Base-by-base conservation (phyloP, 371 early-diverging fungal genomes). In the Mortierella sp. region DNA sequence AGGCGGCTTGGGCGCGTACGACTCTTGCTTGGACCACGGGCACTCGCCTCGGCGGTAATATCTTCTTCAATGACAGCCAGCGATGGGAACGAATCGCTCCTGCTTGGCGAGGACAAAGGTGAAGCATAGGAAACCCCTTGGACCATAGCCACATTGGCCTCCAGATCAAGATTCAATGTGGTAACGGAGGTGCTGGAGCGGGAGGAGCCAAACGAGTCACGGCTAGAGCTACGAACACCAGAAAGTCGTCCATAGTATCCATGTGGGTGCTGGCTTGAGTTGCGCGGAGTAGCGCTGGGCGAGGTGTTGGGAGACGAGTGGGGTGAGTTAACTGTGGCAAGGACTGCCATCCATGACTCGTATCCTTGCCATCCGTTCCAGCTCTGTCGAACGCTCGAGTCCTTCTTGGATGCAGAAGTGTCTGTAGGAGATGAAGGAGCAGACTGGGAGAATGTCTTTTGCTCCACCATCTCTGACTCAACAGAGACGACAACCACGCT, bases 361-460 rank as follows among this genome's bases (percentile, higher is more conserved):
- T 79, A 79, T 29, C 80, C 80, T n/a, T 79, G 80, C 80, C 80
- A 79, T 23, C 80, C 80, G 23, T 66, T 79, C 80, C 80, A 79
- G 57, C 73, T 70, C 29, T 73, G 73, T 44, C 73, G 77, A 18
- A 66, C 14, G 18, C 50, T 50, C 44, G 29, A 26, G 23, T 58
- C 62, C 68, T 63, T 69, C 52, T 72, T 79, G 37, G 66, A 2
- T 16, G 52, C 29, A 57, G 29, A 16, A 29, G 57, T 28, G 18
- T 30, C 37, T 7, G 72, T 71, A n/a, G 77, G 77, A 45, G 77
- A 76, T 7, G 66, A 50, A 14, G 71, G 76, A 25, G 52, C 64
- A 25, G 72, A 75, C 21, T 66, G 75, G 9, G 55, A 15, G 4
- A 60, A 37, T 9, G 47, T 62, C 52, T 50, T 52, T 30, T 57